Percentiles rank a stretch among this genome's conserved stretches.
Evolutionary conservation across 257 asterid genomes (phyloP).

Genomic region (Apocynum venetum): DNA sequence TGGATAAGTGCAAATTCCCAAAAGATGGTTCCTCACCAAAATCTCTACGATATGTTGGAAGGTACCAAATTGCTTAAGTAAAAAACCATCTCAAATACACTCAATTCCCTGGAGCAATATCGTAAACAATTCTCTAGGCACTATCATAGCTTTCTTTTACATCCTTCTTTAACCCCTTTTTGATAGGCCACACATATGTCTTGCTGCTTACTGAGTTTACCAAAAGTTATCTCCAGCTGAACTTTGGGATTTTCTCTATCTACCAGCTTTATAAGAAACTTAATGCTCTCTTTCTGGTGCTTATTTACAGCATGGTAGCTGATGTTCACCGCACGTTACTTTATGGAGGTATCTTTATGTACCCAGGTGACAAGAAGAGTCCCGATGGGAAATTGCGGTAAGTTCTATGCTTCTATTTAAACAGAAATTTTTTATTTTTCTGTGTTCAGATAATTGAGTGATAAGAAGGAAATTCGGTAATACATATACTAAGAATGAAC

Average conservation of each 20-base stretch:
- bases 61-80: constrained; percentile 39
- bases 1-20: constrained; percentile 84
- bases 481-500: background rate
- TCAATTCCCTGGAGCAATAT: background rate
- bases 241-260: background rate
- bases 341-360: constrained; percentile 95
- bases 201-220: background rate
- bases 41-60: constrained; percentile 92
- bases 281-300: background rate
- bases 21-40: constrained; percentile 86
- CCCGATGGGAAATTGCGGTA: constrained; percentile 88
- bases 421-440: background rate
- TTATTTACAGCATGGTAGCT: constrained; percentile 84
- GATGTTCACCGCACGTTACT: constrained; percentile 98
- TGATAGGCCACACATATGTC: background rate
- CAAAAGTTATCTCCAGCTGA: background rate
- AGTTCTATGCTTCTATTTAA: constrained; percentile 8
- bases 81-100: background rate
- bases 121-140: background rate
- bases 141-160: background rate
- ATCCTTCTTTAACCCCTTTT: background rate
- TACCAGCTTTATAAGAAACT: background rate
- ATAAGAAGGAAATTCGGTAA: background rate
- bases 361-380: constrained; percentile 98
- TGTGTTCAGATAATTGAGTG: background rate